A percentile compares a stretch with the other conserved stretches of the same genome.
These are phyloP conservation scores for Pinguiococcus pyrenoidosus DNA, from an alignment of 108 stramenopile species.

Conservation along the genomic window DNA sequence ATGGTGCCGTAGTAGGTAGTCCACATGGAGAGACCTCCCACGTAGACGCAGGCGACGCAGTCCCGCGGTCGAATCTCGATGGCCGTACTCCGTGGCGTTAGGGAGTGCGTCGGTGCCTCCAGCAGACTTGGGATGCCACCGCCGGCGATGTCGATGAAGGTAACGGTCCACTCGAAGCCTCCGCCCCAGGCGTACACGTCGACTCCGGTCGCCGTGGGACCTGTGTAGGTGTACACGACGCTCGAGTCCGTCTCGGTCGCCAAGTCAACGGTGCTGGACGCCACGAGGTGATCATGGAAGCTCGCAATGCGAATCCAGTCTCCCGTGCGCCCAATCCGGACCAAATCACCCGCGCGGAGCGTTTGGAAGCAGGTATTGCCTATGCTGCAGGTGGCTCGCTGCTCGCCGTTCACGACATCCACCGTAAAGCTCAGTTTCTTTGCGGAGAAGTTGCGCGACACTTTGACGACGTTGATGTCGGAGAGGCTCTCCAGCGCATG, in stretches of 20 bases:
- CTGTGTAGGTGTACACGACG: slow-evolving; percentile 32
- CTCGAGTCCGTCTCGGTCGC: slow-evolving; percentile 41
- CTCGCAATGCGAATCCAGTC: no score
- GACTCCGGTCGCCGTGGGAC: slow-evolving; percentile 7
- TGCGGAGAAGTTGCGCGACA: no score
- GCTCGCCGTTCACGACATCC: no score
- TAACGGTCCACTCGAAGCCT: slow-evolving; percentile 59
- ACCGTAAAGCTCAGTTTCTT: no score
- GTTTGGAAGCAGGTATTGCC: no score
- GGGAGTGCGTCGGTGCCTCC: slow-evolving; percentile 21
- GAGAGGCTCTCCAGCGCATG: slow-evolving; percentile 34
- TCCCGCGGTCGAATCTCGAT: slow-evolving; percentile 30
- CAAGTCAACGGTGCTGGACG: slow-evolving; percentile 25
- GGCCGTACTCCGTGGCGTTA: slow-evolving; percentile 15
- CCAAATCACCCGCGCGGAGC: no score
- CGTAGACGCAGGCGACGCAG: slow-evolving; percentile 51
- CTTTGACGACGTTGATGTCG: no score
- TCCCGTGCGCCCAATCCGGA: no score
- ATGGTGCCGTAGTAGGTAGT: slow-evolving; percentile 52
- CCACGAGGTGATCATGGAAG: no score
- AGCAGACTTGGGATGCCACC: slow-evolving; percentile 5
- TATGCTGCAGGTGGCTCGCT: no score
- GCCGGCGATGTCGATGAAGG: slow-evolving; percentile 31
- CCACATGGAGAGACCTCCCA: slow-evolving; percentile 41
- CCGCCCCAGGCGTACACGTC: slow-evolving; percentile 43